Percentiles rank a stretch among this genome's conserved stretches.
These are phyloP conservation scores for Collybiopsis luxurians DNA, from an alignment of 768 basidiomycete species.

Conservation along the genomic window DNA sequence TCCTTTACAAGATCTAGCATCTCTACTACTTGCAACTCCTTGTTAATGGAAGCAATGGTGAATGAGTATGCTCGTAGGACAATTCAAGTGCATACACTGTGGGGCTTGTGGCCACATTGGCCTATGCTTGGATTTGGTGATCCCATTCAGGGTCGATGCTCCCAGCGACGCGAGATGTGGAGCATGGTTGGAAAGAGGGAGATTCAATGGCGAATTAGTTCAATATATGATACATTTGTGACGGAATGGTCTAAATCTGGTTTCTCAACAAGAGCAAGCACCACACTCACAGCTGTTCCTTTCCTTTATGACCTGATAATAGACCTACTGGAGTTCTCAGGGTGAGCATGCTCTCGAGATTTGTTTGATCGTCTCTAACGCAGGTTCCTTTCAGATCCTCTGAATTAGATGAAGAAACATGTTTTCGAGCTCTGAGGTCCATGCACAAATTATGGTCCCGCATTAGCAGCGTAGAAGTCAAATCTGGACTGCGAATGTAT, in stretches of 20 bases:
- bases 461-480: not conserved
- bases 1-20: not conserved
- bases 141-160: not conserved
- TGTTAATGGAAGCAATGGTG: not conserved
- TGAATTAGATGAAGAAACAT: not conserved
- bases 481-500: not conserved
- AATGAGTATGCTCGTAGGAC: not conserved
- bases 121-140: not conserved
- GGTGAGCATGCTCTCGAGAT: not conserved
- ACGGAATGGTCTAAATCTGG: not conserved
- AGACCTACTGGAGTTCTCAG: constrained; percentile 1
- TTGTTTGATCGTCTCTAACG: no score
- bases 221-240: not conserved
- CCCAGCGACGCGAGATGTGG: not conserved
- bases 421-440: not conserved
- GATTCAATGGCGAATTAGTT: constrained; percentile 4
- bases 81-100: not conserved
- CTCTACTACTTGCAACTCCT: not conserved
- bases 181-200: not conserved
- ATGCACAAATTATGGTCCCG: not conserved
- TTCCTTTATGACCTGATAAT: not conserved
- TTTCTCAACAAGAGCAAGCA: not conserved
- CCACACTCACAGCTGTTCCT: not conserved
- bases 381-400: not conserved
- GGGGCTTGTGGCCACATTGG: not conserved